phyloP scores from a whole-genome alignment of 805 yeast genomes.

The Jamesozyma piceae region DNA sequence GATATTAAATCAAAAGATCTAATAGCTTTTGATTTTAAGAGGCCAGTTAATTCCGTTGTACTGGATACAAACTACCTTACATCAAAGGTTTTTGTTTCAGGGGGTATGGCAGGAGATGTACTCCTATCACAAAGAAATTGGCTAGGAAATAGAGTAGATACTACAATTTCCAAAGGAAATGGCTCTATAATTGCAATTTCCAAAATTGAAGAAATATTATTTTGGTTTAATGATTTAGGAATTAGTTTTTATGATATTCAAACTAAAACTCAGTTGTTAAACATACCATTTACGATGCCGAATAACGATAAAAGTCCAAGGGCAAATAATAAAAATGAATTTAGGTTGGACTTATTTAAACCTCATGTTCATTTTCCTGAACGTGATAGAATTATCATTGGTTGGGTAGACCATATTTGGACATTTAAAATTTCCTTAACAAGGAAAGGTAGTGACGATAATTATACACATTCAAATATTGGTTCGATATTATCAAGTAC shows the following conservation, averaged over 20 bases:
- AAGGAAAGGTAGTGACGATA: conserved; percentile 2
- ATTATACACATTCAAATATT: conserved; percentile 8
- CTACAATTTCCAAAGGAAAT: conserved; percentile 43
- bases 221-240: conserved; percentile 84
- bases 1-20: conserved; percentile 32
- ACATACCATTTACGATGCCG: conserved; percentile 44
- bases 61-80: conserved; percentile 59
- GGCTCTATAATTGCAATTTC: conserved; percentile 67
- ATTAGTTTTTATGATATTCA: conserved; percentile 55
- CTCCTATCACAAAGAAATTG: conserved; percentile 69
- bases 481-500: conserved; percentile 33
- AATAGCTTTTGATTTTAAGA: conserved; percentile 66
- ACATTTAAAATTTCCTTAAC: conserved; percentile 38
- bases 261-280: conserved; percentile 40
- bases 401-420: conserved; percentile 82
- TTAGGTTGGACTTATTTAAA: conserved; percentile 69
- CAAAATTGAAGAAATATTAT: conserved; percentile 51
- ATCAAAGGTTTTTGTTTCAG: conserved; percentile 63
- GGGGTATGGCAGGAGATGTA: conserved; percentile 85
- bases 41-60: conserved; percentile 84
- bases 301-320: conserved; percentile 34
- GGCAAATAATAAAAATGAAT: neutral
- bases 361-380: conserved; percentile 67
- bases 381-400: conserved; percentile 56
- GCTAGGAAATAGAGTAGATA: conserved; percentile 76